These are phyloP conservation scores for Dimargaris cristalligena DNA, from an alignment of 192 early-diverging fungal species.

Conservation along the genomic window DNA sequence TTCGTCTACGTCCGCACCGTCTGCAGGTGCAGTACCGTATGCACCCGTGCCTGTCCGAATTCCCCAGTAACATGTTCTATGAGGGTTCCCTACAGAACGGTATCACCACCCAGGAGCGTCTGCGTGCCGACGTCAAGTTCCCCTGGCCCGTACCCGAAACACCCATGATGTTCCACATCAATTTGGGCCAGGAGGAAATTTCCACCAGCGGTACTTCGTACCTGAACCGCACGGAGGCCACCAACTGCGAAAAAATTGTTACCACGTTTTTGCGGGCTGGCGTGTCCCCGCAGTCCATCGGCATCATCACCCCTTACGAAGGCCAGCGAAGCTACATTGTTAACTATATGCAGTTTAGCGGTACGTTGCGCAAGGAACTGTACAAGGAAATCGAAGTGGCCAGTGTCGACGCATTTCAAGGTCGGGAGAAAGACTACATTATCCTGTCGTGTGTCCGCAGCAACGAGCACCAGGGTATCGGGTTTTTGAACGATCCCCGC, in stretches of 20 bases:
- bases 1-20: slow-evolving; percentile 83
- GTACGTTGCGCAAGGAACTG: slow-evolving; percentile 73
- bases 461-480: slow-evolving; percentile 95
- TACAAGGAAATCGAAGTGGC: slow-evolving; percentile 99
- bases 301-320: slow-evolving; percentile 97
- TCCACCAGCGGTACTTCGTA: slow-evolving; percentile 94
- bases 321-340: slow-evolving; percentile 94
- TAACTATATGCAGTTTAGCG: slow-evolving; percentile 88
- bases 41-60: slow-evolving; percentile 98
- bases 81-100: slow-evolving; percentile 97
- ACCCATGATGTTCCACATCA: slow-evolving; percentile 90
- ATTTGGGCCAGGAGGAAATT: slow-evolving; percentile 91
- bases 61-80: slow-evolving; percentile 99
- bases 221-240: slow-evolving; percentile 91
- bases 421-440: slow-evolving; percentile 98
- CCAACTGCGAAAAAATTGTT: slow-evolving; percentile 93
- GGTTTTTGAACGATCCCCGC: slow-evolving; percentile 81
- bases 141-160: slow-evolving; percentile 90
- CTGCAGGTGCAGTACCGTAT: slow-evolving; percentile 98
- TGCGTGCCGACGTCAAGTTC: slow-evolving; percentile 76
- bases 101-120: slow-evolving; percentile 79
- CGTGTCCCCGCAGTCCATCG: slow-evolving; percentile 78
- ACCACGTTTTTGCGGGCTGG: slow-evolving; percentile 83
- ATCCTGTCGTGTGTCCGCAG: slow-evolving; percentile 93
- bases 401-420: slow-evolving; percentile 98